Evolutionary conservation across 169 alveolate genomes (phyloP).

Genomic region (Plasmodium vinckei): DNA sequence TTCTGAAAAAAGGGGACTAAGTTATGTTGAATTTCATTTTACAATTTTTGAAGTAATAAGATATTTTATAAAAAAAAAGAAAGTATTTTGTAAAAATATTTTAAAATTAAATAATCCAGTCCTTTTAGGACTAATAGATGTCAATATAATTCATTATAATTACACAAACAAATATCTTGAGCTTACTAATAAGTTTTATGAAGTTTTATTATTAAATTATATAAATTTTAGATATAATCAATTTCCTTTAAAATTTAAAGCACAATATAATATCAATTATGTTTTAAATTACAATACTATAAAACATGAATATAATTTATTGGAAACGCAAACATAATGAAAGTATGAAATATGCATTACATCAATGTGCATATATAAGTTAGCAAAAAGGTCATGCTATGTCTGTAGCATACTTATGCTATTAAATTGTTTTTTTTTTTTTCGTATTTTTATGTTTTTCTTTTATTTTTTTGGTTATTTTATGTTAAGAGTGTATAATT

Average conservation of each 20-base stretch:
- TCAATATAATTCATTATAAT: constrained; percentile 53
- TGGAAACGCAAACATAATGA: constrained; percentile 25
- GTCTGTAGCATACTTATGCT: too few species aligned
- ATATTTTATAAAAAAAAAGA: constrained; percentile 52
- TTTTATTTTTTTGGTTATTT: too few species aligned
- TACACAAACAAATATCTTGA: constrained; percentile 35
- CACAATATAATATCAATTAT: constrained; percentile 81
- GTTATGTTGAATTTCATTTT: constrained; percentile 29
- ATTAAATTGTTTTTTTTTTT: too few species aligned
- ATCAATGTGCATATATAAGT: too few species aligned
- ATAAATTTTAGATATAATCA: constrained; percentile 50
- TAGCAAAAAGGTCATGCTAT: too few species aligned
- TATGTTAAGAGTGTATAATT: neutral
- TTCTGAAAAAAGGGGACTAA: constrained; percentile 17
- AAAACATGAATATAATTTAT: constrained; percentile 76
- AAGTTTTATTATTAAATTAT: constrained; percentile 27
- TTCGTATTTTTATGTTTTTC: too few species aligned
- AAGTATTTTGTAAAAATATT: constrained; percentile 57
- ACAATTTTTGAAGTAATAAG: constrained; percentile 52
- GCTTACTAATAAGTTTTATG: constrained; percentile 36
- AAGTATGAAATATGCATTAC: too few species aligned
- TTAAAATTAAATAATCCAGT: constrained; percentile 43
- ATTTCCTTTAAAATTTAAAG: constrained; percentile 30
- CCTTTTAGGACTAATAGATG: constrained; percentile 51
- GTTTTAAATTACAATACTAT: constrained; percentile 80